Evolutionary conservation across 495 filamentous ascomycete species (phyloP), one percentile per base, ranked within the genome.

Genomic region (Geoglossum glabrum): DNA sequence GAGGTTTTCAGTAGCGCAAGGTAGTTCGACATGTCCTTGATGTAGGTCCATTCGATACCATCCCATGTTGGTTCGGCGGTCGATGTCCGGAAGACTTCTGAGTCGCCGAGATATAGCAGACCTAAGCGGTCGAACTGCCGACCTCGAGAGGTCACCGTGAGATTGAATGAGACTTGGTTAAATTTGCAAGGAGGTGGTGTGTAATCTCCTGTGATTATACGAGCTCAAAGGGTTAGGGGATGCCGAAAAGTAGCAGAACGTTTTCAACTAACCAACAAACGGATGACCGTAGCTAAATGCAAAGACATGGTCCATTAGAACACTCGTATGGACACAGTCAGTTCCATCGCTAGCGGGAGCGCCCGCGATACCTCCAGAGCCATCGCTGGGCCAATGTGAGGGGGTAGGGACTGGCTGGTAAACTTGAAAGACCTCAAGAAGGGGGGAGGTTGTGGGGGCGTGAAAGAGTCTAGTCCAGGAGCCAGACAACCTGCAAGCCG

Each of bases 1-100:
- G 76, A 71, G 31, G 74, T 46, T 33, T 74, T 74, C 76, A 85
- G 85, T 19, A 95, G 71, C 4, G 76, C 68, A 17, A 84, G 72
- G 68, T 81, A 90, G 57, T 81, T 73, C 0, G 84, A 83, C 79
- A 90, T 82, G 61, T 95, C 88, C 67, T 95, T 95, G 58, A 82
- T 72, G 59, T 92, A 90, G 1, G 82, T 84, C 82, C 75, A 82
- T 6, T 73, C 62, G 54, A 93, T 90, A 0, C 88, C 87, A 47
- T 75, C 73, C 1, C 63, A 54, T 0, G 79, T 86, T 3, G 89
- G 89, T 69, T 95, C 85, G 0, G 87, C 87, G 5, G 89, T 95
- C 13, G 86, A 90, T 3, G 89, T 93, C 26, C 89, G 74, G 72
- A 83, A 92, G 2, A 95, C 74, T 66, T 94, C 89, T 21, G 78